Conservation (phyloP, 2,329 filamentous ascomycete genomes). For the Colletotrichum theobromicola region DNA sequence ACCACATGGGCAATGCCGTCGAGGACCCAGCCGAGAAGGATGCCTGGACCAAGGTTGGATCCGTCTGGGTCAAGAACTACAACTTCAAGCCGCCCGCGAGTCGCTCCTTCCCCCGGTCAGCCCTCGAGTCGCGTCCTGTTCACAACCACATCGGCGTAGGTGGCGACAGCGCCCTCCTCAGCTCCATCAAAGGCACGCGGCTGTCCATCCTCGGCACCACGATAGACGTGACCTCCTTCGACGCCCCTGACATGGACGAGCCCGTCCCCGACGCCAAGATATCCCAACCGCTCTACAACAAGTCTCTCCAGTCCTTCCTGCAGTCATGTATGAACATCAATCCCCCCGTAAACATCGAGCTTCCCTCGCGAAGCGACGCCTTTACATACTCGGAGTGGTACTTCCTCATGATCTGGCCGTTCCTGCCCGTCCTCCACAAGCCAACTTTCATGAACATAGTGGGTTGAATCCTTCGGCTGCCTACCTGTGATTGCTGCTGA, state of each 20-base stretch:
- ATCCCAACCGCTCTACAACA: conserved; percentile 64
- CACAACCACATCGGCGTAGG: conserved; percentile 73
- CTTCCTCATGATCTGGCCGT: conserved; percentile 74
- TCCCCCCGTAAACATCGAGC: conserved; percentile 57
- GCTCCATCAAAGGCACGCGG: conserved; percentile 76
- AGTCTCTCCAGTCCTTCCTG: conserved; percentile 74
- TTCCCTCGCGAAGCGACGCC: conserved; percentile 70
- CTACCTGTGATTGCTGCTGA: neutral
- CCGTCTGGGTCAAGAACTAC: conserved; percentile 39
- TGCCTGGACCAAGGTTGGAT: conserved; percentile 36
- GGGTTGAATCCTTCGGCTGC: conserved; percentile 30
- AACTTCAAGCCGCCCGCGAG: conserved; percentile 24
- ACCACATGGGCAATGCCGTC: conserved; percentile 29
- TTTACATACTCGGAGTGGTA: conserved; percentile 77
- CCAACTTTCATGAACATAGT: conserved; percentile 74
- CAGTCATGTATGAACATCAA: conserved; percentile 68
- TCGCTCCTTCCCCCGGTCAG: conserved; percentile 33
- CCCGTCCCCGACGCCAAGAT: conserved; percentile 46
- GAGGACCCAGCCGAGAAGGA: conserved; percentile 28
- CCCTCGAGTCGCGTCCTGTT: conserved; percentile 49
- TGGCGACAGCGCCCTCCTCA: conserved; percentile 68
- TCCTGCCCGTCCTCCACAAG: conserved; percentile 78
- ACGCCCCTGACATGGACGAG: conserved; percentile 70
- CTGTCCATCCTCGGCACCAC: conserved; percentile 81
- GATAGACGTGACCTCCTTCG: conserved; percentile 78